Evolutionary conservation across 1,139 yeast genomes (phyloP).

Genomic region (Protomyces inundatus): DNA sequence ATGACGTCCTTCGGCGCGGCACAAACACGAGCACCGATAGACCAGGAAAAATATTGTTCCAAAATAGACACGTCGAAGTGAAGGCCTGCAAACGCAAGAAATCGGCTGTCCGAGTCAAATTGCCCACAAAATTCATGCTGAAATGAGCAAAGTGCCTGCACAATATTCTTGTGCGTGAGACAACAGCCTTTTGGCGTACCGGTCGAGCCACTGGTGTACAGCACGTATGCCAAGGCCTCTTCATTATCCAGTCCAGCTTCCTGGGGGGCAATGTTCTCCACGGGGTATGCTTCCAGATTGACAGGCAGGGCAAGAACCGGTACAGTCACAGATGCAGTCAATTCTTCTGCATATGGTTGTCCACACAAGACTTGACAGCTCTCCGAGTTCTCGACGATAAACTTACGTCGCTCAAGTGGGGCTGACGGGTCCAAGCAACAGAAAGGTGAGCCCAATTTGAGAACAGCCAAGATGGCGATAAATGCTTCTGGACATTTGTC

Average conservation of each 20-base stretch:
- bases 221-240: conserved; percentile 31
- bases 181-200: conserved; percentile 72
- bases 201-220: conserved; percentile 65
- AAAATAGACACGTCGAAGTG: conserved; percentile 35
- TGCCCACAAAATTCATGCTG: conserved; percentile 31
- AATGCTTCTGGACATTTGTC: conserved; percentile 34
- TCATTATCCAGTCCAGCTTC: background rate
- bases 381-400: conserved; percentile 30
- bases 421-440: conserved; percentile 33
- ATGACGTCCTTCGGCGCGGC: conserved; percentile 33
- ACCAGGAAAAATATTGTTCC: conserved; percentile 36
- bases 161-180: conserved; percentile 51
- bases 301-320: background rate
- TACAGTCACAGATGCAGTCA: background rate
- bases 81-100: conserved; percentile 34
- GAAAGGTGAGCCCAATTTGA: conserved; percentile 34
- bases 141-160: conserved; percentile 36
- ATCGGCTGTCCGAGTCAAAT: conserved; percentile 28
- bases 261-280: background rate
- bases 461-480: conserved; percentile 32
- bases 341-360: background rate
- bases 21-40: conserved; percentile 32
- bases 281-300: background rate
- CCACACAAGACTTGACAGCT: background rate
- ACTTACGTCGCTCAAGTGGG: conserved; percentile 32